Percentiles rank a stretch among this genome's conserved stretches.
These are phyloP conservation scores for Pleomassaria siparia DNA, from an alignment of 2,329 filamentous ascomycete genomes.

Conservation along the genomic window DNA sequence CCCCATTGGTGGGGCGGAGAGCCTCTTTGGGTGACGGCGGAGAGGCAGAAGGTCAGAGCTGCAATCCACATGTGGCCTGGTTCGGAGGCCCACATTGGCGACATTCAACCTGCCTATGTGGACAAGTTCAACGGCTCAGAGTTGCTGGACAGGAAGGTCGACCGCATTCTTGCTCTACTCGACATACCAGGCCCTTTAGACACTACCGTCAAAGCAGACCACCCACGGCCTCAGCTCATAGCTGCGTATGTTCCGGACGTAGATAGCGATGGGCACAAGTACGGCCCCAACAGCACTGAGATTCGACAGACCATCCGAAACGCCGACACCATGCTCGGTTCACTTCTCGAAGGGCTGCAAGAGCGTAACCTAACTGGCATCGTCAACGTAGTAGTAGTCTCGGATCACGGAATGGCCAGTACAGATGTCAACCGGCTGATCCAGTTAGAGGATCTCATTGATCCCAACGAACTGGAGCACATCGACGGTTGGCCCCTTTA, in stretches of 20 bases:
- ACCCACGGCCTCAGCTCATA: slow-evolving; percentile 80
- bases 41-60: slow-evolving; percentile 73
- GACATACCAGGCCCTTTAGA: slow-evolving; percentile 76
- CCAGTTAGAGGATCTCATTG: slow-evolving; percentile 86
- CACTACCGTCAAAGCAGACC: slow-evolving; percentile 49
- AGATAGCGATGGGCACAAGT: slow-evolving; percentile 81
- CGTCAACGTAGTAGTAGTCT: slow-evolving; percentile 94
- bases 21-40: slow-evolving; percentile 91
- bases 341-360: slow-evolving; percentile 74
- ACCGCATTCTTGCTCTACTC: slow-evolving; percentile 76
- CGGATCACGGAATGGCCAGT: slow-evolving; percentile 97
- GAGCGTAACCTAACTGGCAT: slow-evolving; percentile 82
- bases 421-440: slow-evolving; percentile 79
- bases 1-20: slow-evolving; percentile 95
- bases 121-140: slow-evolving; percentile 85
- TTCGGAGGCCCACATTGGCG: slow-evolving; percentile 80
- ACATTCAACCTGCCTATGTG: slow-evolving; percentile 74
- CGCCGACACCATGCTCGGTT: slow-evolving; percentile 82
- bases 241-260: slow-evolving; percentile 94
- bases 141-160: slow-evolving; percentile 71
- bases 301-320: slow-evolving; percentile 74
- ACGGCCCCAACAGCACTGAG: slow-evolving; percentile 93
- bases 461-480: slow-evolving; percentile 74
- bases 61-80: slow-evolving; percentile 99
- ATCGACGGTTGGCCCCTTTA: slow-evolving; percentile 94